Evolutionary conservation across 2,329 filamentous ascomycete genomes (phyloP), one percentile per base, ranked within the genome.

Genomic region (Pyrenophora seminiperda): DNA sequence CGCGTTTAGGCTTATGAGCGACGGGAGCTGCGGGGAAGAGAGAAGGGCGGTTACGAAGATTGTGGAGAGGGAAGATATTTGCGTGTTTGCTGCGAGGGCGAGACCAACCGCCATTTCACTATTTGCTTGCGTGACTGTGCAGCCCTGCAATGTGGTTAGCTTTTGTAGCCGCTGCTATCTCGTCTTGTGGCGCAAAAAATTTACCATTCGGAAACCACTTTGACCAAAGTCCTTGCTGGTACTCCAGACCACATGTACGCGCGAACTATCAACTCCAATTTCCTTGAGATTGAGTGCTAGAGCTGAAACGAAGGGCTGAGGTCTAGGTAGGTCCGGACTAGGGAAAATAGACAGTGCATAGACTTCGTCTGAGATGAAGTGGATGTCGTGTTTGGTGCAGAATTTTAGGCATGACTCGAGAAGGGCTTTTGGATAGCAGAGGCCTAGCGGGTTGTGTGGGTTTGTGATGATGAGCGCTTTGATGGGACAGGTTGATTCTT

Each of bases 381-480:
- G 73, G 5, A 75, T 47, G 1, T 52, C 29, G 32, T 70, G 40
- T 30, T 58, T 63, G 3, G 63, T 31, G 55, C 70, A 73, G 15
- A 74, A 65, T 14, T 50, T 29, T 43, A 71, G 47, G 15, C 64
- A 48, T 5, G 30, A 63, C 6, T 59, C 54, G 0, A 74, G 18
- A 0, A 61, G 58, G 0, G 39, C 32, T 18, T 22, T 38, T 0
- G 69, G 45, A 47, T 73, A 74, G 53, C 63, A 61, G 39, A 56
- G 47, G 7, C 59, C 64, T 7, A 76, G 59, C n/a, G 77, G 76
- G 50, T 78, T 78, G 57, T 79, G 73, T 13, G 75, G 74, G 47
- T 78, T 76, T 13, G 68, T 73, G 19, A 80, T 53, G 43, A 80
- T 52, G 10, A 81, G 38, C 1, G 73, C 76, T 33, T 59, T 59